Percentiles rank a stretch among this genome's conserved stretches.
Conservation (phyloP, 768 basidiomycete species). For the Suillus bovinus region DNA sequence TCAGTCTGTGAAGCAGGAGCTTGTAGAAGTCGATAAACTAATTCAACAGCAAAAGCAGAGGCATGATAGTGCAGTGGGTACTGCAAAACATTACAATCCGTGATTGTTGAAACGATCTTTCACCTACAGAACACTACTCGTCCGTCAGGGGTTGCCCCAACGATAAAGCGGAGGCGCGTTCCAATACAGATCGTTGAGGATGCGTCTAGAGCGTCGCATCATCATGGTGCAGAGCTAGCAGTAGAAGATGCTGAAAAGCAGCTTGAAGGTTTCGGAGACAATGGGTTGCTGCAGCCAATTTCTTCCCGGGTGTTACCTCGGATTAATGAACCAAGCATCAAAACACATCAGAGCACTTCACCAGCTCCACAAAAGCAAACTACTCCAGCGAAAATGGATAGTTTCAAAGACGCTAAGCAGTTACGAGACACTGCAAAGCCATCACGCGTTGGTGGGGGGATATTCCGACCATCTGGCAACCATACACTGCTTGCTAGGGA, state of each 20-base stretch:
- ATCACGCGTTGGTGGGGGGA: slow-evolving; percentile 64
- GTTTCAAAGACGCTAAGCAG: slow-evolving; percentile 62
- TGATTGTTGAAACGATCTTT: not conserved
- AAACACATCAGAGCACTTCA: slow-evolving; percentile 11
- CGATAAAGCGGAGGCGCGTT: slow-evolving; percentile 53
- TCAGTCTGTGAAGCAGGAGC: slow-evolving; percentile 59
- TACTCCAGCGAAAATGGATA: slow-evolving; percentile 24
- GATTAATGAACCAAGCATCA: slow-evolving; percentile 18
- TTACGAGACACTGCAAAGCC: slow-evolving; percentile 47
- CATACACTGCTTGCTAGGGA: slow-evolving; percentile 53
- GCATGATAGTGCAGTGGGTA: slow-evolving; percentile 29
- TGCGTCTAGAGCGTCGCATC: not conserved
- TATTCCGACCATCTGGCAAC: slow-evolving; percentile 66
- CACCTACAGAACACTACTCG: slow-evolving; percentile 11
- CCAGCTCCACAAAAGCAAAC: slow-evolving; percentile 6
- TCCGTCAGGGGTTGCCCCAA: slow-evolving; percentile 3
- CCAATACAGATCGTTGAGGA: slow-evolving; percentile 62
- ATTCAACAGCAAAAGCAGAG: slow-evolving; percentile 33
- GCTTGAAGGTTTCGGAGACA: slow-evolving; percentile 12
- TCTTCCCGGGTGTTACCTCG: slow-evolving; percentile 35
- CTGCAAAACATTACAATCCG: not conserved
- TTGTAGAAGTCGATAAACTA: slow-evolving; percentile 49
- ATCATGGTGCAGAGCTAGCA: slow-evolving; percentile 13
- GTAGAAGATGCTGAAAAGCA: slow-evolving; percentile 6
- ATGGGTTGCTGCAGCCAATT: slow-evolving; percentile 38